Conservation (phyloP, 768 basidiomycete genomes). For the Pulveroboletus sp. region DNA sequence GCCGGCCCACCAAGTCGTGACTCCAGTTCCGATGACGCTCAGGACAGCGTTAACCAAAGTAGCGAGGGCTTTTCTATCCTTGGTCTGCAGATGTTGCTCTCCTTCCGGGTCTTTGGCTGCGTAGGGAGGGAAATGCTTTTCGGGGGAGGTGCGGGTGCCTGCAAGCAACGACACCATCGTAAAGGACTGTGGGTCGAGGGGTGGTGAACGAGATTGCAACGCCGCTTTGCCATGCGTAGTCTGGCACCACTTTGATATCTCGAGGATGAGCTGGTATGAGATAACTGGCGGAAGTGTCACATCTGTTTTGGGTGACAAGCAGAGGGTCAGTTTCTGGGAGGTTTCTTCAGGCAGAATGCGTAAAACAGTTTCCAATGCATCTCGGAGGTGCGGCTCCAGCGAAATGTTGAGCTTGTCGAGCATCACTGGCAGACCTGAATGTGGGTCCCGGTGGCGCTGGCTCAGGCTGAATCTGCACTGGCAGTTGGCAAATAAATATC, state of each 20-base stretch:
- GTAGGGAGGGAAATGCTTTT: slow-evolving; percentile 62
- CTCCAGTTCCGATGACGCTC: slow-evolving; percentile 63
- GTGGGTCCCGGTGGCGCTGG: neutral
- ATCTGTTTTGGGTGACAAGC: slow-evolving; percentile 27
- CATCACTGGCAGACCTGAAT: neutral
- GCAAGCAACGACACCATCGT: slow-evolving; percentile 75
- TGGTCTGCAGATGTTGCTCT: slow-evolving; percentile 41
- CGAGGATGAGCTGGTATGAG: slow-evolving; percentile 56
- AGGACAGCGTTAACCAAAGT: slow-evolving; percentile 69
- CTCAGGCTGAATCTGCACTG: too few relatives aligned
- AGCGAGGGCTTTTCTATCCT: slow-evolving; percentile 66
- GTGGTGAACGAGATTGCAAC: slow-evolving; percentile 39
- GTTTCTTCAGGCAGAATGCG: slow-evolving; percentile 45
- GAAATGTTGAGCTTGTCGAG: slow-evolving; percentile 52
- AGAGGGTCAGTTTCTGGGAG: slow-evolving; percentile 38
- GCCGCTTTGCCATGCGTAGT: slow-evolving; percentile 42
- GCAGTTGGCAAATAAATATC: too few relatives aligned
- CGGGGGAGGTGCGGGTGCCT: slow-evolving; percentile 75
- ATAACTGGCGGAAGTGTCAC: slow-evolving; percentile 39
- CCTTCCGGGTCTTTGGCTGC: slow-evolving; percentile 45
- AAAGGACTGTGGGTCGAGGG: slow-evolving; percentile 54
- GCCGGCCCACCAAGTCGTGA: slow-evolving; percentile 73
- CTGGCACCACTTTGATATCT: slow-evolving; percentile 69
- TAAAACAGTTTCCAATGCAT: slow-evolving; percentile 44
- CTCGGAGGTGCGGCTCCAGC: slow-evolving; percentile 60